These are phyloP conservation scores for Aspergillus saccharolyticus DNA, from an alignment of 495 filamentous ascomycete species.

Conservation along the genomic window DNA sequence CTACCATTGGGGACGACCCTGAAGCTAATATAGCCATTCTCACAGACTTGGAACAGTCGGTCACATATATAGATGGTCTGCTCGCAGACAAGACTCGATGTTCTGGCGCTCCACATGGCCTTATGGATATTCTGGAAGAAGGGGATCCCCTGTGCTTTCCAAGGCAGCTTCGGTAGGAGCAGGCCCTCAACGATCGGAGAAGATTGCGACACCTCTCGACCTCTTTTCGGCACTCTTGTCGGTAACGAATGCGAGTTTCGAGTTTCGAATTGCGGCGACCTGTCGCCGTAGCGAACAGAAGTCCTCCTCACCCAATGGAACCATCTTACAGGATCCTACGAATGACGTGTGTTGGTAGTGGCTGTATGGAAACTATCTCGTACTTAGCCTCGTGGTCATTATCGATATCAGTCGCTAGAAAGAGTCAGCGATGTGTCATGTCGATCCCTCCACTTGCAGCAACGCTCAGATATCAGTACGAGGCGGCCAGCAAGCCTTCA, in stretches of 20 bases:
- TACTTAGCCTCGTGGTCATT: background rate
- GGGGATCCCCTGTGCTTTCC: slow-evolving; percentile 8
- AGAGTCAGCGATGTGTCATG: slow-evolving; percentile 10
- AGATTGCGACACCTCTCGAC: slow-evolving; percentile 9
- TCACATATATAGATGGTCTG: slow-evolving; percentile 14
- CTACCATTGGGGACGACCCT: slow-evolving; percentile 14
- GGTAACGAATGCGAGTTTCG: slow-evolving; percentile 13
- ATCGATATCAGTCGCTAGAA: slow-evolving; percentile 7
- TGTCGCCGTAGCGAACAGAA: slow-evolving; percentile 1
- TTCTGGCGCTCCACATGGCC: slow-evolving; percentile 11
- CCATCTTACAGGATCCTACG: background rate
- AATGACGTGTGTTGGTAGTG: background rate
- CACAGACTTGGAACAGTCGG: slow-evolving; percentile 13
- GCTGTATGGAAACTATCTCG: background rate
- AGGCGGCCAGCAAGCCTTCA: slow-evolving; percentile 11
- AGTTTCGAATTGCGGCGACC: background rate
- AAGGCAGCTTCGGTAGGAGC: slow-evolving; percentile 15
- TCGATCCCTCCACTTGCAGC: slow-evolving; percentile 14
- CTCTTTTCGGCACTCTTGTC: slow-evolving; percentile 14
- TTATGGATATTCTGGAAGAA: slow-evolving; percentile 11
- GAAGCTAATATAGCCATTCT: slow-evolving; percentile 11
- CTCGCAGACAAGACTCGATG: slow-evolving; percentile 11
- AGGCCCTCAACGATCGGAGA: slow-evolving; percentile 13
- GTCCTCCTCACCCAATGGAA: slow-evolving; percentile 3
- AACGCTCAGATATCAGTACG: slow-evolving; percentile 3